phyloP scores from a whole-genome alignment of 139 green algal genomes.

The Picochlorum sp. region DNA sequence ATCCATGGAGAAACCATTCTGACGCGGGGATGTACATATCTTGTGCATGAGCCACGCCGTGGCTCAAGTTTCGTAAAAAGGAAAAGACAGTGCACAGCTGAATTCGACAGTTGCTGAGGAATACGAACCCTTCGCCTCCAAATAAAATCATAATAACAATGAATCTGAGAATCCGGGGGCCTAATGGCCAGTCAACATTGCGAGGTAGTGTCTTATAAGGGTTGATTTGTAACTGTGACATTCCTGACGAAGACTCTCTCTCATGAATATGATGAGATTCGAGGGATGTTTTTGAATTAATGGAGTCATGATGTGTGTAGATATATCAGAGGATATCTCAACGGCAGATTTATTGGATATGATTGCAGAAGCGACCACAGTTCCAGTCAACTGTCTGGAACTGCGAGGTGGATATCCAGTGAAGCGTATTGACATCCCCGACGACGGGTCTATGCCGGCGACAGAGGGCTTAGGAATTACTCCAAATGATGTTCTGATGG shows the following conservation, averaged over 20 bases:
- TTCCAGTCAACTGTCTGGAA: conserved; percentile 40
- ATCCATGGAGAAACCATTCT: too few relatives aligned
- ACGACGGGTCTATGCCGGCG: neutral
- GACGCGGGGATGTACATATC: too few relatives aligned
- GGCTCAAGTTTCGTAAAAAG: too few relatives aligned
- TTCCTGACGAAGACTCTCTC: neutral
- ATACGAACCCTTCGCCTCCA: neutral
- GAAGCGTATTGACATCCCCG: conserved; percentile 22
- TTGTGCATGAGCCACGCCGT: too few relatives aligned
- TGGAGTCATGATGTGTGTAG: neutral
- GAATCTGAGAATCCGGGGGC: conserved; percentile 21
- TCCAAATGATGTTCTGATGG: conserved; percentile 51
- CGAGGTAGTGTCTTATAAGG: neutral
- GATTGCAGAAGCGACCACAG: conserved; percentile 33
- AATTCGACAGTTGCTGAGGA: too few relatives aligned
- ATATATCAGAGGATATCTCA: conserved; percentile 22
- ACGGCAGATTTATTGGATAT: conserved; percentile 31
- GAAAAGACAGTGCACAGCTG: too few relatives aligned
- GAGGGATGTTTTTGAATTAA: neutral
- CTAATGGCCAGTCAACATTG: conserved; percentile 21
- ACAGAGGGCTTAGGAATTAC: conserved; percentile 26
- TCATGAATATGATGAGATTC: neutral
- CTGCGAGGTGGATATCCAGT: conserved; percentile 58
- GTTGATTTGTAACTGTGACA: neutral
- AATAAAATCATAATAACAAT: neutral